These are phyloP conservation scores for Dissophora globulifera DNA, from an alignment of 192 early-diverging fungal species.

Conservation along the genomic window DNA sequence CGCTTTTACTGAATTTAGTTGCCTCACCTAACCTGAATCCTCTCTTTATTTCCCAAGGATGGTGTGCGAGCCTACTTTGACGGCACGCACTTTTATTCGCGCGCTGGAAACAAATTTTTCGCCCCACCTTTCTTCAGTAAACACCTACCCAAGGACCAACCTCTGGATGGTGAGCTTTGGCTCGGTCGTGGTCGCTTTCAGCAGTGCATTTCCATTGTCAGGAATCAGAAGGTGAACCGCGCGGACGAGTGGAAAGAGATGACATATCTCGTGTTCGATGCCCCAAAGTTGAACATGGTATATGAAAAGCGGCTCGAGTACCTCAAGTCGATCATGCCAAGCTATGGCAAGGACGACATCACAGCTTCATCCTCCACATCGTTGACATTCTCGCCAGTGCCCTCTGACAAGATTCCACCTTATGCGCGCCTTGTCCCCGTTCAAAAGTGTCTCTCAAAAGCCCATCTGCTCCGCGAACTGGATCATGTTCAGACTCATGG, in stretches of 20 bases:
- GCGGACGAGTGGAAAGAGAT: slow-evolving; percentile 62
- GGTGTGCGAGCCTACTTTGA: slow-evolving; percentile 76
- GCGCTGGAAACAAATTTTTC: slow-evolving; percentile 67
- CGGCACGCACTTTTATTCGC: slow-evolving; percentile 60
- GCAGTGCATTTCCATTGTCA: slow-evolving; percentile 72
- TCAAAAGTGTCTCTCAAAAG: slow-evolving; percentile 46
- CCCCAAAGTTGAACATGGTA: slow-evolving; percentile 56
- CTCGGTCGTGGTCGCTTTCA: slow-evolving; percentile 71
- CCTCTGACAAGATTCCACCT: slow-evolving; percentile 29
- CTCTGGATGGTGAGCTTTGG: slow-evolving; percentile 80
- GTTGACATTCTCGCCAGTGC: neutral
- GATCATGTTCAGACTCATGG: slow-evolving; percentile 65
- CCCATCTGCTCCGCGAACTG: slow-evolving; percentile 61
- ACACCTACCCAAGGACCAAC: slow-evolving; percentile 62
- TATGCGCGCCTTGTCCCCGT: slow-evolving; percentile 63
- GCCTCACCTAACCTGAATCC: too few species aligned
- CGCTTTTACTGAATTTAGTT: too few species aligned
- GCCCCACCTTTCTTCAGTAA: slow-evolving; percentile 62
- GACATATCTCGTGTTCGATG: slow-evolving; percentile 73
- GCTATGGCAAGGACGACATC: slow-evolving; percentile 27
- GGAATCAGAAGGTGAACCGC: slow-evolving; percentile 48
- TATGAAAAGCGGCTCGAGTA: slow-evolving; percentile 66
- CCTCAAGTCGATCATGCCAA: slow-evolving; percentile 54
- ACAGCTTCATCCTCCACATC: neutral
- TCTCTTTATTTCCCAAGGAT: slow-evolving; percentile 59